Base-by-base conservation (phyloP, 352 stramenopile genomes). In the Aphanomyces invadans region DNA sequence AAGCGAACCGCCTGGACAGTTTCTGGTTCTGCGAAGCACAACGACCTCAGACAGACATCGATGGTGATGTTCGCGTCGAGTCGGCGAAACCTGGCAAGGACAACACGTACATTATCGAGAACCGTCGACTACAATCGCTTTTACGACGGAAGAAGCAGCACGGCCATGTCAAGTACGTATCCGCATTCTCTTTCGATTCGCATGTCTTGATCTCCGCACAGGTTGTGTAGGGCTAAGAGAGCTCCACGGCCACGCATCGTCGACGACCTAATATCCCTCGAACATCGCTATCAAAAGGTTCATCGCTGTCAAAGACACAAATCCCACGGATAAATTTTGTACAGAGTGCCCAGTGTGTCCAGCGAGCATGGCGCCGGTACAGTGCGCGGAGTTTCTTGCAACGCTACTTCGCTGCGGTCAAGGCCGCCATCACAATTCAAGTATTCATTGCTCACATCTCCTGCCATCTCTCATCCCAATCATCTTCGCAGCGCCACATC, bases 241-340 rank as follows among this genome's bases (percentile, higher is more conserved):
- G 83, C 78, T 60, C 23, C 59, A 28, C 74, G 71, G 12, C 83
- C 83, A 5, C 77, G 75, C 2, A 80, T 92, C 52, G 76, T 90
- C 4, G 72, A 89, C 29, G 83, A 92, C 59, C 83, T 92, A 80
- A 70, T 92, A 28, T 33, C 76, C 10, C 56, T 90, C 11, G 83
- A 92, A 66, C 73, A 76, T 3, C 73, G 71, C 15, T 88, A 88
- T 19, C 62, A 73, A 45, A 57, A 65, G 65, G 80, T 86, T 44
- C 19, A 28, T 32, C n/a, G 4, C 11, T 19, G 15, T 3, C 5
- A 21, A 25, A 29, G 10, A 21, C 11, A 31, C n/a, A 54, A 23
- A 9, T 9, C 44, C 23, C 21, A 2, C 3, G 0, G 1, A 42
- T 32, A 7, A 54, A 25, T 42, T 12, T 9, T 49, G 26, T 23